Conservation (phyloP, 306 rosid species). For the Sophora flavescens region DNA sequence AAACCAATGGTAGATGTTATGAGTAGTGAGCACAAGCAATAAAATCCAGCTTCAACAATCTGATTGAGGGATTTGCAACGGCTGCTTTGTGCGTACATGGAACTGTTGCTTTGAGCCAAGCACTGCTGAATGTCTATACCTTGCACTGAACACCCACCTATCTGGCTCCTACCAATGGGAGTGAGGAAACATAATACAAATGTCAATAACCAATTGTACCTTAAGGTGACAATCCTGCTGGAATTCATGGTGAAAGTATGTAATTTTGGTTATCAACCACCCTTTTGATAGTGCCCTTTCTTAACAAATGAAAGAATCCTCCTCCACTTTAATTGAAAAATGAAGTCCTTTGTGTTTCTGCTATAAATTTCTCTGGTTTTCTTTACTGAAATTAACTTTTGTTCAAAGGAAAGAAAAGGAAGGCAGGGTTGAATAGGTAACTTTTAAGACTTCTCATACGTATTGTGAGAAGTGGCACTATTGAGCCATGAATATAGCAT, state of each 20-base stretch:
- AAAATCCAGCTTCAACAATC: slow-evolving; percentile 23
- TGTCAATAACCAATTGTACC: not conserved
- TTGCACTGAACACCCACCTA: slow-evolving; percentile 28
- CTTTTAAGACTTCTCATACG: not conserved
- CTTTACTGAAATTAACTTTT: not conserved
- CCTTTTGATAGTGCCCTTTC: not conserved
- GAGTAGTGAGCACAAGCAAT: slow-evolving; percentile 31
- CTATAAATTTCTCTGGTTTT: not conserved
- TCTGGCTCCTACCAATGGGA: not conserved
- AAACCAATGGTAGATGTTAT: slow-evolving; percentile 9
- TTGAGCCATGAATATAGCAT: slow-evolving; percentile 28
- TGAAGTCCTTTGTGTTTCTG: not conserved
- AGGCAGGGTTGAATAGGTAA: not conserved
- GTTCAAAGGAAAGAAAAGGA: too few relatives aligned
- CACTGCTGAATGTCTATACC: slow-evolving; percentile 30
- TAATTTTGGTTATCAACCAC: not conserved
- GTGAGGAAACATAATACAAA: not conserved
- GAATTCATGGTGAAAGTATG: slow-evolving; percentile 11
- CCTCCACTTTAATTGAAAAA: not conserved
- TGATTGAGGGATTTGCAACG: slow-evolving; percentile 34
- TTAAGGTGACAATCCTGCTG: not conserved
- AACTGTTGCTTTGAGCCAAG: slow-evolving; percentile 28
- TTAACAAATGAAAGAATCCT: not conserved
- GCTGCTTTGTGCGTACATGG: not conserved
- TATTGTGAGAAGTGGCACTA: slow-evolving; percentile 12